Base-by-base conservation (phyloP, 2,329 filamentous ascomycete species). In the Penicillium sp. region DNA sequence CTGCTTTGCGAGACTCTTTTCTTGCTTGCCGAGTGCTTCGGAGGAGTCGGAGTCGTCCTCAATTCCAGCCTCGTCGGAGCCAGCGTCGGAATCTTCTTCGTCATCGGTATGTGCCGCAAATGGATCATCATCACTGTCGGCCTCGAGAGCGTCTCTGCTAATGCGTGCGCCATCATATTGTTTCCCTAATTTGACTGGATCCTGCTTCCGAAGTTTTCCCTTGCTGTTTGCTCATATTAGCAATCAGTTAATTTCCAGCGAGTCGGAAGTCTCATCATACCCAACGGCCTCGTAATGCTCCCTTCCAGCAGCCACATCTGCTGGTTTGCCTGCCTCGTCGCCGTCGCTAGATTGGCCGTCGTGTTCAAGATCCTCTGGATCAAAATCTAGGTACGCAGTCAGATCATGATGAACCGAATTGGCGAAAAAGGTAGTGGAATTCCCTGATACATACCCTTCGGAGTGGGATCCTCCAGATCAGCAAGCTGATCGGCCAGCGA, bases 281-380 rank as follows among this genome's bases (percentile, higher is more conserved):
- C 88, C 89, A 31, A 96, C 91, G 52, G 83, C 76, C 44, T 90
- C 84, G 71, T 98, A 98, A 72, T 98, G 93, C 68, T 96, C 93
- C 31, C 93, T 89, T 21, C 89, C 92, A 11, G 82, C 79, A 64
- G 82, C 74, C 42, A 66, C 74, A 55, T 77, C 77, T 23, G 74
- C 76, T 5, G 62, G 60, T 45, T 81, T 85, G 50, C 79, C 19
- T 42, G 39, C 83, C 14, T 75, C 74, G 44, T 78, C 80, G 47
- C 84, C 84, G 54, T 83, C 83, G 55, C 81, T 83, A n/a, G 81
- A 81, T 60, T 76, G 75, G 16, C 81, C 81, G 19, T 78, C 79
- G 60, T 86, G 84, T 64, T 84, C 78, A 53, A 83, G 76, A 55
- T 85, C 86, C 78, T 96, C 92, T 0, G 91, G 91, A 71, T 96